A percentile compares a stretch with the other conserved stretches of the same genome.
Evolutionary conservation across 495 filamentous ascomycete genomes (phyloP).

Genomic region (Neurospora sp.): DNA sequence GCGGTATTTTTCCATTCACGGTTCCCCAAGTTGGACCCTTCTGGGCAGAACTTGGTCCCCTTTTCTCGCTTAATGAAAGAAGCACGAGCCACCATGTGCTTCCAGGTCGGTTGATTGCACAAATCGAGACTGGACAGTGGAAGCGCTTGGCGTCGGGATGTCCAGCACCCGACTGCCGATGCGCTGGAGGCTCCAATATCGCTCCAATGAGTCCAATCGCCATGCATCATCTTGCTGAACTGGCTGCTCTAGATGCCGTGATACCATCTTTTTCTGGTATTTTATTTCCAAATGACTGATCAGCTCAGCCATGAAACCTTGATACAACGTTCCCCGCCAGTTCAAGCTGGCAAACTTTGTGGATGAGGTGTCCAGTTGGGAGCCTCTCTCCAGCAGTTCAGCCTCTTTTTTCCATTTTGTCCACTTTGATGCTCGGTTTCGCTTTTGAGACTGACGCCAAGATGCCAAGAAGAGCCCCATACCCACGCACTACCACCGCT

Average conservation of each 20-base stretch:
- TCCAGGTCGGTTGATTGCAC: neutral
- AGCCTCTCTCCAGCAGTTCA: neutral
- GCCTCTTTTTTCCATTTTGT: neutral
- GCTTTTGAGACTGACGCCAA: neutral
- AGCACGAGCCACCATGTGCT: neutral
- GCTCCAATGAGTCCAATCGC: neutral
- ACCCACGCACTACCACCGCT: neutral
- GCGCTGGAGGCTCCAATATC: neutral
- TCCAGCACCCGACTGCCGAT: neutral
- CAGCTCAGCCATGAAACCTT: neutral
- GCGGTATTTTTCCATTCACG: neutral
- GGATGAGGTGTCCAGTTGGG: neutral
- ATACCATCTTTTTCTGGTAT: neutral
- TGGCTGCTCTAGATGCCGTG: neutral
- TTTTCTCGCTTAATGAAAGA: neutral
- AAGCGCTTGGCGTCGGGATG: neutral
- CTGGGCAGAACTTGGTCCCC: neutral
- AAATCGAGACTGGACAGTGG: neutral
- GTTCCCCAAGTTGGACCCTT: neutral
- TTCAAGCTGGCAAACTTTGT: neutral
- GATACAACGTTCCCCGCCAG: neutral
- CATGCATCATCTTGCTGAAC: neutral
- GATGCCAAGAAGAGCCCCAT: neutral
- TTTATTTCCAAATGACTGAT: neutral
- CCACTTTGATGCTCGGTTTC: neutral